These are phyloP conservation scores for Botrytis medusae DNA, from an alignment of 2,329 filamentous ascomycete genomes.

Conservation along the genomic window DNA sequence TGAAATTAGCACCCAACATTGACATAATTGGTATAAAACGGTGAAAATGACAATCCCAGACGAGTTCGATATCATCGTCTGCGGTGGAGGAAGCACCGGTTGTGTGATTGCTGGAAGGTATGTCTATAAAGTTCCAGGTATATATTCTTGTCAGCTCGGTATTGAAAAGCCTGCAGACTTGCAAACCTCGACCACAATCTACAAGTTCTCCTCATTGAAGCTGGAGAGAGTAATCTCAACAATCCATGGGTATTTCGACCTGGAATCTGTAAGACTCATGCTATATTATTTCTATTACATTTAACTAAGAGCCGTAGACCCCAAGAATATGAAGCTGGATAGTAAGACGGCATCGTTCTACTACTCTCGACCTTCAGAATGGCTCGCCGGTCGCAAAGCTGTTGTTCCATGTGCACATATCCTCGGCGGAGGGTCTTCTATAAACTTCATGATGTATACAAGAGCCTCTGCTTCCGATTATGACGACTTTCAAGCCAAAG, in stretches of 20 bases:
- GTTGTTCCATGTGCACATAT: conserved; percentile 49
- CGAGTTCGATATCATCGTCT: conserved; percentile 54
- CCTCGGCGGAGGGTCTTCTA: conserved; percentile 61
- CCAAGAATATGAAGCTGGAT: conserved; percentile 41
- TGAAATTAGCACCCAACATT: background rate
- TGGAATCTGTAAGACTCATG: conserved; percentile 49
- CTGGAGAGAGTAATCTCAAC: conserved; percentile 53
- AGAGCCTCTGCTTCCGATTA: conserved; percentile 49
- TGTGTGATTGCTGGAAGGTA: conserved; percentile 50
- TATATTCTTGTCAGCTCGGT: background rate
- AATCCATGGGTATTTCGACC: conserved; percentile 53
- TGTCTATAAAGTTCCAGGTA: conserved; percentile 5
- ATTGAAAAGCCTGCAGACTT: conserved; percentile 42
- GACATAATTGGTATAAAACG: background rate
- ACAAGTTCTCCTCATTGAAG: conserved; percentile 53
- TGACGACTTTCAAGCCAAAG: conserved; percentile 54
- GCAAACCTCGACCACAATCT: conserved; percentile 49
- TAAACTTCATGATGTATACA: conserved; percentile 60
- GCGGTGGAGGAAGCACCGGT: conserved; percentile 50
- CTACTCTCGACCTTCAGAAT: conserved; percentile 56
- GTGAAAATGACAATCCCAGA: conserved; percentile 36
- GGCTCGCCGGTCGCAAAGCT: conserved; percentile 59
- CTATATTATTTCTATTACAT: conserved; percentile 44
- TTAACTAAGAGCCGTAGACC: conserved; percentile 30
- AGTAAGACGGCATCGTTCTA: conserved; percentile 68